Percentiles rank a stretch among this genome's conserved stretches.
Evolutionary conservation across 2,329 filamentous ascomycete species (phyloP).

Genomic region (Colletotrichum sp.): DNA sequence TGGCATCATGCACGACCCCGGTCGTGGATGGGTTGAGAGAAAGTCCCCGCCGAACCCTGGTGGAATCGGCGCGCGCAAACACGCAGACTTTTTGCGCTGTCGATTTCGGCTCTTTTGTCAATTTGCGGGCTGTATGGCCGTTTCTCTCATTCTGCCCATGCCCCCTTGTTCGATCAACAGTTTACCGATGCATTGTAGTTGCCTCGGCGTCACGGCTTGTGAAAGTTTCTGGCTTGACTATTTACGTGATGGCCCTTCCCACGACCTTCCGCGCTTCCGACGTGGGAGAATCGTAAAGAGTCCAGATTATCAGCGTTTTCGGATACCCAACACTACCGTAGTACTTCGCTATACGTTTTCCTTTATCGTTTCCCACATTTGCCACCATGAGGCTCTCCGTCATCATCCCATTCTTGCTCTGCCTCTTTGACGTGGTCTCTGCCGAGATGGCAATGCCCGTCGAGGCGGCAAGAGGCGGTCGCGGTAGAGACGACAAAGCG

Average conservation of each 20-base stretch:
- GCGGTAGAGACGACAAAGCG: background rate
- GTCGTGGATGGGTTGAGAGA: background rate
- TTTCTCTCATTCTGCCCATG: background rate
- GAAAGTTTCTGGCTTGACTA: background rate
- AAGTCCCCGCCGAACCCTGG: background rate
- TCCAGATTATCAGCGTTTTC: background rate
- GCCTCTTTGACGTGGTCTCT: background rate
- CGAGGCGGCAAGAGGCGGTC: background rate
- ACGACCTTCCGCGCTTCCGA: background rate
- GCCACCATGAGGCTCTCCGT: background rate
- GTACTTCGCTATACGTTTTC: background rate
- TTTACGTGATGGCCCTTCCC: conserved; percentile 6
- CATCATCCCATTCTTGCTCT: background rate
- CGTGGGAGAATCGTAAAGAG: background rate
- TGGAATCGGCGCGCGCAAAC: background rate
- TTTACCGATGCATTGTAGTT: background rate
- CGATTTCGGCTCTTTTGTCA: background rate
- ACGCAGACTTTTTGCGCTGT: background rate
- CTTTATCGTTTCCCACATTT: background rate
- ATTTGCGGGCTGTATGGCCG: background rate
- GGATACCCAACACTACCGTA: background rate
- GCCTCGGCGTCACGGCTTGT: conserved; percentile 16
- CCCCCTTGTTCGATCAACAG: background rate
- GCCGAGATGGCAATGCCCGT: background rate
- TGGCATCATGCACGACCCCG: background rate